Conservation (phyloP, 306 rosid species). For the Cucumis cinereus region DNA sequence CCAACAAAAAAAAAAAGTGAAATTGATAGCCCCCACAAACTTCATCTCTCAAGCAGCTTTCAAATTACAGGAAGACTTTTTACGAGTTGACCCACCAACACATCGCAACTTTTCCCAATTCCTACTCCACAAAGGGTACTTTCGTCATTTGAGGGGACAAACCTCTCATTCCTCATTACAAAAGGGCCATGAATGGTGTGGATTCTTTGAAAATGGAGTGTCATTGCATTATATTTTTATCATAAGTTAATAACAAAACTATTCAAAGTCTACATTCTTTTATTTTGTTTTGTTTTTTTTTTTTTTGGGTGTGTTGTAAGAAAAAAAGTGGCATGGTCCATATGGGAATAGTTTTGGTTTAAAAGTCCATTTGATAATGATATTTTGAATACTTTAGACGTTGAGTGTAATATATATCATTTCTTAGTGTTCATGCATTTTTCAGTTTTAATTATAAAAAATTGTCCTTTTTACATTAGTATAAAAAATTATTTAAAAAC, state of each 20-base stretch:
- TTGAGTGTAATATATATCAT: background rate
- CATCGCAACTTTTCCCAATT: constrained; percentile 4
- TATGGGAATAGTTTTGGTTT: background rate
- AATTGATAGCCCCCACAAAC: background rate
- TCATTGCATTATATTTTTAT: constrained; percentile 1
- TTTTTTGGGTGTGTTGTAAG: background rate
- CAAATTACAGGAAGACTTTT: constrained; percentile 5
- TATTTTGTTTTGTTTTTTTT: background rate
- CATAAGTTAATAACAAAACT: constrained; percentile 5
- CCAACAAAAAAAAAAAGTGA: background rate
- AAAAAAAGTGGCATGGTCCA: background rate
- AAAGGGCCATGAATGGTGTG: constrained; percentile 3
- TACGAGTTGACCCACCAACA: constrained; percentile 5
- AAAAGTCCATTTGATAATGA: background rate
- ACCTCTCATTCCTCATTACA: background rate
- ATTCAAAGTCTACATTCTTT: background rate
- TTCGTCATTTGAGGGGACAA: background rate
- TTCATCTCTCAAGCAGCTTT: background rate
- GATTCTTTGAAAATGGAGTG: constrained; percentile 2
- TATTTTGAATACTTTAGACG: background rate
- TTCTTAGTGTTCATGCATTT: background rate
- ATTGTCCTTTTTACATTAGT: too few relatives aligned
- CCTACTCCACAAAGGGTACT: constrained; percentile 9
- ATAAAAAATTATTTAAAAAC: background rate
- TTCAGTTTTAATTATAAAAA: background rate